Evolutionary conservation across 306 rosid species (phyloP).

Genomic region (Morella rubra): DNA sequence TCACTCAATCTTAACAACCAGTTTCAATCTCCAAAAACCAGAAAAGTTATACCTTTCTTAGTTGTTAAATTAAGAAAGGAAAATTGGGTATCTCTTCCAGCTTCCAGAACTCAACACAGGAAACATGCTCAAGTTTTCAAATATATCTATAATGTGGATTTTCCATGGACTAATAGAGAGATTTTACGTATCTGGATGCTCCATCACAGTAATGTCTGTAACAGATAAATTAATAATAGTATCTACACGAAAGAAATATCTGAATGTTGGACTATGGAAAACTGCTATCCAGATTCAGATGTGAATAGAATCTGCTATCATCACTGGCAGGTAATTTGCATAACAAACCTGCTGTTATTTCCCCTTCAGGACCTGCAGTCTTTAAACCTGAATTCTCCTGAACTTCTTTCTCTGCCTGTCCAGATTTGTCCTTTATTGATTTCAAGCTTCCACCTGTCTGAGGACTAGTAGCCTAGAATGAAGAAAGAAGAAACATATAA

Average conservation of each 20-base stretch:
- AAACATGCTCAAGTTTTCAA: neutral
- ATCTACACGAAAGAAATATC: neutral
- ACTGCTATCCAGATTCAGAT: neutral
- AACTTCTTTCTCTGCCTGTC: slow-evolving; percentile 78
- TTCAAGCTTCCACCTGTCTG: slow-evolving; percentile 89
- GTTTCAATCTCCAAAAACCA: neutral
- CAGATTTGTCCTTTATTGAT: slow-evolving; percentile 80
- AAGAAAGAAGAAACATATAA: slow-evolving; percentile 21
- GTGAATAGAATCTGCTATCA: neutral
- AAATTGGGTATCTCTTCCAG: neutral
- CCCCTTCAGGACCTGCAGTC: slow-evolving; percentile 96
- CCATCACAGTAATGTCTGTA: neutral
- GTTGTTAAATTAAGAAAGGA: neutral
- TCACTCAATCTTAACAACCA: neutral
- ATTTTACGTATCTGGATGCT: neutral
- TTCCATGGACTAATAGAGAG: neutral
- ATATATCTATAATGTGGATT: neutral
- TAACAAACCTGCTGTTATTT: slow-evolving; percentile 90
- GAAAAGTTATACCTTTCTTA: neutral
- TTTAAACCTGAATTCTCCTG: slow-evolving; percentile 84
- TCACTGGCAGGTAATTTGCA: neutral
- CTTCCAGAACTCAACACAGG: neutral
- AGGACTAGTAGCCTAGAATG: slow-evolving; percentile 78
- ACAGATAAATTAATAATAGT: neutral
- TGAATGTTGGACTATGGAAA: neutral